Conservation (phyloP, 306 rosid genomes). For the Urtica urens region DNA sequence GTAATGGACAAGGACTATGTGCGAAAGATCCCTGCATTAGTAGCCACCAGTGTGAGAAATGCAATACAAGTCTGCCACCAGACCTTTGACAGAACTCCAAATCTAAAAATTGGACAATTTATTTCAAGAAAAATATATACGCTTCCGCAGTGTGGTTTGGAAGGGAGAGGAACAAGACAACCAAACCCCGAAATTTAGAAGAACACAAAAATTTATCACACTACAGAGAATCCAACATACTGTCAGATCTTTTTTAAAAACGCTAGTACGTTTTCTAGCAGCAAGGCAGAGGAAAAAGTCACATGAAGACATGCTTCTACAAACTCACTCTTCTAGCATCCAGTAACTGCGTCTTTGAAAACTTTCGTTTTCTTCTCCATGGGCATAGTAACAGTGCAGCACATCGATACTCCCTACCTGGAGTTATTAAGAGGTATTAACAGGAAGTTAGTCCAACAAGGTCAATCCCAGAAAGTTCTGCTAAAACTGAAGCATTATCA, state of each 20-base stretch:
- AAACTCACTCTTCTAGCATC: constrained; percentile 87
- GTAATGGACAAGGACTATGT: constrained; percentile 84
- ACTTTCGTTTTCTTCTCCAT: constrained; percentile 69
- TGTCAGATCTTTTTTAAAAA: too few relatives aligned
- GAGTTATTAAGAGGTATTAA: constrained; percentile 15
- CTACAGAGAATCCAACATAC: too few relatives aligned
- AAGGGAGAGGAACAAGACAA: background rate
- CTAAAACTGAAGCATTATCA: too few relatives aligned
- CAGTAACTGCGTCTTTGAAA: constrained; percentile 88
- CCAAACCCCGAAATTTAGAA: too few relatives aligned
- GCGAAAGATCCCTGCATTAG: constrained; percentile 61
- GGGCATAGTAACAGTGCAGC: constrained; percentile 86
- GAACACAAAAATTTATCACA: too few relatives aligned
- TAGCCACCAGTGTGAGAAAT: constrained; percentile 21
- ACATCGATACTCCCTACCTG: constrained; percentile 78
- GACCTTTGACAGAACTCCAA: constrained; percentile 5
- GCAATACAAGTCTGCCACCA: constrained; percentile 8
- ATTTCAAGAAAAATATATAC: too few relatives aligned
- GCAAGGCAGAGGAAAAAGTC: too few relatives aligned
- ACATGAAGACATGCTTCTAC: too few relatives aligned
- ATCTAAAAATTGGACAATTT: constrained; percentile 14
- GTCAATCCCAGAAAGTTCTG: background rate
- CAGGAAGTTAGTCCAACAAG: background rate
- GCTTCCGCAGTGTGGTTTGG: background rate
- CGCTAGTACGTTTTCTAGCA: too few relatives aligned